phyloP scores from a whole-genome alignment of 1,284 basidiomycete genomes.

The Fistulinella cinereoalba region DNA sequence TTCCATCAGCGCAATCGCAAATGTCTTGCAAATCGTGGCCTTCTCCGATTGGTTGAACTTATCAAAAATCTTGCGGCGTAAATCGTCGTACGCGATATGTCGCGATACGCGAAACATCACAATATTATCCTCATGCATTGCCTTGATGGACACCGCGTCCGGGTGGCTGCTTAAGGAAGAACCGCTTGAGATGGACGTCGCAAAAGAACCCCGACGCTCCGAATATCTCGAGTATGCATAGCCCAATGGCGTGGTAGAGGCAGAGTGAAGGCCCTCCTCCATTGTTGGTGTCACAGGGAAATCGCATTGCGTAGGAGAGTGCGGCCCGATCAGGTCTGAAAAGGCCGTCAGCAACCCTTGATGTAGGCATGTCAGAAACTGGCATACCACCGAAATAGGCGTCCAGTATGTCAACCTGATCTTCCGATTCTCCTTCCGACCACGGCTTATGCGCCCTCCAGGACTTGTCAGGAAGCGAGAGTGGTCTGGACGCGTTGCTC shows the following conservation, averaged over 20 bases:
- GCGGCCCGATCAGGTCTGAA: conserved; percentile 41
- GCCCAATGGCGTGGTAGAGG: conserved; percentile 8
- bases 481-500: conserved; percentile 10
- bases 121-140: conserved; percentile 55
- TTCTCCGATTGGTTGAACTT: conserved; percentile 63
- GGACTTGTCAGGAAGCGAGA: conserved; percentile 14
- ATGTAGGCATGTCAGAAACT: too few species aligned
- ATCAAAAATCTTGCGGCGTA: conserved; percentile 55
- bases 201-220: conserved; percentile 22
- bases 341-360: conserved; percentile 6
- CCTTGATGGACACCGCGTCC: conserved; percentile 60
- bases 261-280: conserved; percentile 10
- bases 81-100: conserved; percentile 43
- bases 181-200: conserved; percentile 31
- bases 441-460: conserved; percentile 35
- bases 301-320: conserved; percentile 14
- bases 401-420: conserved; percentile 49
- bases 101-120: conserved; percentile 57
- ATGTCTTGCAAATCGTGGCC: conserved; percentile 48
- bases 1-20: conserved; percentile 51
- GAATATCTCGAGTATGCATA: conserved; percentile 13
- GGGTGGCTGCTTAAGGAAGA: conserved; percentile 31
- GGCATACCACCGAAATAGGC: conserved; percentile 48
- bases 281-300: conserved; percentile 22
- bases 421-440: conserved; percentile 30